A percentile compares a stretch with the other conserved stretches of the same genome.
Evolutionary conservation across 352 stramenopile genomes (phyloP).

Genomic region (Thalassiosira exigua): DNA sequence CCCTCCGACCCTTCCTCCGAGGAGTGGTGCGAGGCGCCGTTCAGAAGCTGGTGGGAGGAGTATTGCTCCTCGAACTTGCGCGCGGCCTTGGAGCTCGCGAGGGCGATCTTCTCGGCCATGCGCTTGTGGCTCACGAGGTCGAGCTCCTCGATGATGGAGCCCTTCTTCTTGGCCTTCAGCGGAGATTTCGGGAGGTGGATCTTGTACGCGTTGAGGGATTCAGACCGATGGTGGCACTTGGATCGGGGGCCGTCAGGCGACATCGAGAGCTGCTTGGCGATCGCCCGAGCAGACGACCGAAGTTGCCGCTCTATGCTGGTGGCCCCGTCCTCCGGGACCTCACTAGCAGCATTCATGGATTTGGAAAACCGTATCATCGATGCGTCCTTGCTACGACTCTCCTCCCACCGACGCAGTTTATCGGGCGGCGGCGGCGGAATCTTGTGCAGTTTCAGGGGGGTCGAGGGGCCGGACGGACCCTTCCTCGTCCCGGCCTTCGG

Average conservation of each 20-base stretch:
- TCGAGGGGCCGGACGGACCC: background rate
- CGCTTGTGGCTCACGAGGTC: conserved; percentile 52
- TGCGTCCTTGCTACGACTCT: conserved; percentile 24
- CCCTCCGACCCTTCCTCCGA: background rate
- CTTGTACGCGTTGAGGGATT: conserved; percentile 41
- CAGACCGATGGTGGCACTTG: no score
- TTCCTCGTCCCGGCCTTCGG: conserved; percentile 23
- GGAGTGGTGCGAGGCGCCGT: conserved; percentile 4
- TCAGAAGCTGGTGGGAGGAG: conserved; percentile 13
- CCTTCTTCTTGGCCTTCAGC: conserved; percentile 39
- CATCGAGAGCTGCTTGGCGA: no score
- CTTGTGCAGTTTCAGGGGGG: conserved; percentile 35
- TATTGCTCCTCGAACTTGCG: conserved; percentile 70
- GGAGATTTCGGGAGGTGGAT: conserved; percentile 54
- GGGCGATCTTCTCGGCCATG: conserved; percentile 76
- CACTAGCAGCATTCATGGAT: no score
- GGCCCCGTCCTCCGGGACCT: no score
- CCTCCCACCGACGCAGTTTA: conserved; percentile 46
- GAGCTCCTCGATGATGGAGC: conserved; percentile 53
- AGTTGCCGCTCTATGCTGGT: no score
- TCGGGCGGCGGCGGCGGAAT: conserved; percentile 50
- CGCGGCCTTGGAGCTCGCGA: conserved; percentile 71
- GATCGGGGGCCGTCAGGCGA: no score
- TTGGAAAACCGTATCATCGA: no score
- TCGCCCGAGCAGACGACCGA: no score